Evolutionary conservation across 108 stramenopile species (phyloP).

Genomic region (Pseudonitzschia pungens): DNA sequence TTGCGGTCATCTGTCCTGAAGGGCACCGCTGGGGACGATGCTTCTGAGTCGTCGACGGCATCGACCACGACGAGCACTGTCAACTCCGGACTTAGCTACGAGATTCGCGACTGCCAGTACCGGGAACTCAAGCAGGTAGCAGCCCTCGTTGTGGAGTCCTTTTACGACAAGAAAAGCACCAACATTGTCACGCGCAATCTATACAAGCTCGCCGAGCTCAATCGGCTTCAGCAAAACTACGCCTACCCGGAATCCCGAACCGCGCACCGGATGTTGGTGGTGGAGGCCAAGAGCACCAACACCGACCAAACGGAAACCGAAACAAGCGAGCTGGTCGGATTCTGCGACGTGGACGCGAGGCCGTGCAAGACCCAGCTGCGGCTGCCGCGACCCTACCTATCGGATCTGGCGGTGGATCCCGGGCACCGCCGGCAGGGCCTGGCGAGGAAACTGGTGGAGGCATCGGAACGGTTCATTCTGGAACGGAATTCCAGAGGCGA

Average conservation of each 20-base stretch:
- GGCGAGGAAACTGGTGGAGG: slow-evolving; percentile 32
- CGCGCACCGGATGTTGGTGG: slow-evolving; percentile 45
- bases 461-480: slow-evolving; percentile 25
- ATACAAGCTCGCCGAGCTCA: slow-evolving; percentile 41
- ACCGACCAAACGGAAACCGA: slow-evolving; percentile 19
- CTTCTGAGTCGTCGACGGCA: too few species aligned
- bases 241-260: slow-evolving; percentile 37
- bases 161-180: slow-evolving; percentile 32
- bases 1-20: too few species aligned
- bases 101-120: slow-evolving; percentile 24
- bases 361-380: slow-evolving; percentile 19
- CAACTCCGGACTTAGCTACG: neutral
- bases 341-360: slow-evolving; percentile 53
- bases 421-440: slow-evolving; percentile 44
- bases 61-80: neutral
- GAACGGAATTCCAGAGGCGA: neutral
- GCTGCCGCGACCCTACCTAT: slow-evolving; percentile 50
- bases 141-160: slow-evolving; percentile 42
- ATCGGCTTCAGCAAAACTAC: slow-evolving; percentile 57
- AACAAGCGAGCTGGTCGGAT: slow-evolving; percentile 36
- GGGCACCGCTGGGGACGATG: too few species aligned
- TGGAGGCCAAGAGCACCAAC: neutral
- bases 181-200: slow-evolving; percentile 20
- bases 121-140: slow-evolving; percentile 38
- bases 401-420: slow-evolving; percentile 43